Evolutionary conservation across 345 rosid species (phyloP).

Genomic region (Gossypium turneri): DNA sequence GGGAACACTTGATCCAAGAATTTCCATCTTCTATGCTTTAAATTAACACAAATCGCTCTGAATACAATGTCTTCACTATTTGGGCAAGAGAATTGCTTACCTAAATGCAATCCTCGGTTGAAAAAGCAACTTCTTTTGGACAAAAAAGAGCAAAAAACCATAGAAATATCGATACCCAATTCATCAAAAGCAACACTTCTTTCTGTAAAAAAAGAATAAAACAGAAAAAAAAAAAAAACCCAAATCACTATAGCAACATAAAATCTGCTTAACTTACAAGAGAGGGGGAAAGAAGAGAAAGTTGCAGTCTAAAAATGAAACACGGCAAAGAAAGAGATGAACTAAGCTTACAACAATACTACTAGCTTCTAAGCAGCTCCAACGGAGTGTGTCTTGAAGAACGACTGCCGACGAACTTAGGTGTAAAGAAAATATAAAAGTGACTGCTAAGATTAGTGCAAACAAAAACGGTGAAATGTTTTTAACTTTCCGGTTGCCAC

Average conservation of each 20-base stretch:
- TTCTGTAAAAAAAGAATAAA: conserved; percentile 8
- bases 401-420: not conserved
- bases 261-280: not conserved
- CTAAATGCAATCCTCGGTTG: conserved; percentile 41
- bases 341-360: not conserved
- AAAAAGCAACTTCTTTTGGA: conserved; percentile 26
- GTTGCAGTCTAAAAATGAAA: not conserved
- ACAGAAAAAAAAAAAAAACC: conserved; percentile 14
- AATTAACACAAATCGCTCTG: conserved; percentile 48
- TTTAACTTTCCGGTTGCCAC: not conserved
- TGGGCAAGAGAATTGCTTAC: conserved; percentile 35
- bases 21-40: conserved; percentile 63
- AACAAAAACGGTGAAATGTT: not conserved
- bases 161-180: conserved; percentile 22
- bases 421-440: not conserved
- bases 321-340: not conserved
- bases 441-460: too few species aligned
- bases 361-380: not conserved
- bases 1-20: conserved; percentile 39
- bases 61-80: conserved; percentile 46
- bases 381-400: not conserved
- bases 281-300: not conserved
- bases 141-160: conserved; percentile 28
- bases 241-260: not conserved
- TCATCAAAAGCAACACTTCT: conserved; percentile 10